These are phyloP conservation scores for Aureobasidium sp. DNA, from an alignment of 2,329 filamentous ascomycete genomes.

Conservation along the genomic window DNA sequence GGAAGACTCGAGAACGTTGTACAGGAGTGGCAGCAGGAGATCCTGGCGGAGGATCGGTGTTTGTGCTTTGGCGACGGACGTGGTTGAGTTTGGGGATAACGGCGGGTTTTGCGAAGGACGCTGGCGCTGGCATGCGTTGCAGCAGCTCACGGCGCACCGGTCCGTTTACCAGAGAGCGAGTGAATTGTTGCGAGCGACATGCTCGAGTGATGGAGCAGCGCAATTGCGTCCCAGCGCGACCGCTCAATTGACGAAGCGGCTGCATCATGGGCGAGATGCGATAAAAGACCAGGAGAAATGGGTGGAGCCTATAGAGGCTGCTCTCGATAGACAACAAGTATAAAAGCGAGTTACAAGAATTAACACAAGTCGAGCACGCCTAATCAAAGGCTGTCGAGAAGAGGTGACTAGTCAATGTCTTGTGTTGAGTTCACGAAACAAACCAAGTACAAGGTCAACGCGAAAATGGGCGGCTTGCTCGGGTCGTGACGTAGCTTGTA, in stretches of 20 bases:
- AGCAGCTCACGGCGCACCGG: conserved; percentile 12
- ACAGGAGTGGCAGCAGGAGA: conserved; percentile 8
- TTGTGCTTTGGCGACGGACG: conserved; percentile 16
- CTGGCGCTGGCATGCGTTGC: background rate
- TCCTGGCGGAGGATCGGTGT: conserved; percentile 9
- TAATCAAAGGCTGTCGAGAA: background rate
- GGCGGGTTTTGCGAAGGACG: background rate
- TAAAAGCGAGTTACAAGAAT: background rate
- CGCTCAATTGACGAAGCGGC: conserved; percentile 19
- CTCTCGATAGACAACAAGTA: background rate
- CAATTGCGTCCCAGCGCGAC: conserved; percentile 15
- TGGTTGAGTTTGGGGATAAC: conserved; percentile 14
- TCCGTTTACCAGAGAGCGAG: conserved; percentile 11
- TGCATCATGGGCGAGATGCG: conserved; percentile 17
- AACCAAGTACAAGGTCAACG: background rate
- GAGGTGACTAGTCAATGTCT: conserved; percentile 7
- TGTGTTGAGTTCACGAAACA: conserved; percentile 5
- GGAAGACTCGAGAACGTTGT: conserved; percentile 33
- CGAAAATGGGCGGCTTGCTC: background rate
- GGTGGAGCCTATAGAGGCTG: background rate
- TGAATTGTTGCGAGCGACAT: conserved; percentile 13
- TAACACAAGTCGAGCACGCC: conserved; percentile 1
- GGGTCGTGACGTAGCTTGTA: conserved; percentile 11
- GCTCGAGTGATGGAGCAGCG: conserved; percentile 11
- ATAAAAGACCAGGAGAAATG: background rate